phyloP scores from a whole-genome alignment of 208 protist species.

The Endotrypanum monterogeii region DNA sequence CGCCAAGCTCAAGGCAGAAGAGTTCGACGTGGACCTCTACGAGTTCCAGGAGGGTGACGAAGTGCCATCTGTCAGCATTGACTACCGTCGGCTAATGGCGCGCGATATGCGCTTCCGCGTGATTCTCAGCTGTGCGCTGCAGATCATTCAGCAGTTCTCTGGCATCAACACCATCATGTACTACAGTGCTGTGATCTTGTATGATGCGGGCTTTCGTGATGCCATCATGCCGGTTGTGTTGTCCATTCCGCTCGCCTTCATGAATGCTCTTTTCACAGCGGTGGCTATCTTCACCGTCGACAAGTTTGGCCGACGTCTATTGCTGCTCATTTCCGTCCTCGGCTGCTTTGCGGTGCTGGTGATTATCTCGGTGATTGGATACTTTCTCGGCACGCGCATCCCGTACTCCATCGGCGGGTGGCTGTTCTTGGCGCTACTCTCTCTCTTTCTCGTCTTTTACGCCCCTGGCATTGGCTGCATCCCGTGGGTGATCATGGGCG shows the following conservation, averaged over 20 bases:
- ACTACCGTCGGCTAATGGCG: conserved; percentile 59
- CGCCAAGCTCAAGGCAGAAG: conserved; percentile 51
- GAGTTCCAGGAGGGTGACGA: conserved; percentile 46
- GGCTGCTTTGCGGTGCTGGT: conserved; percentile 68
- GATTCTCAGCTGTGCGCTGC: conserved; percentile 79
- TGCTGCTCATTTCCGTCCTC: conserved; percentile 72
- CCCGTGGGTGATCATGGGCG: conserved; percentile 91
- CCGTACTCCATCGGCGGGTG: conserved; percentile 64
- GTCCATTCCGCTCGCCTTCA: conserved; percentile 84
- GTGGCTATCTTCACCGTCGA: conserved; percentile 85
- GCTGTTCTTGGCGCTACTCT: conserved; percentile 75
- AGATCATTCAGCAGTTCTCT: conserved; percentile 92
- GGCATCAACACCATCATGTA: conserved; percentile 96
- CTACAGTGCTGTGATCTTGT: conserved; percentile 90
- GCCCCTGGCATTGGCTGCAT: conserved; percentile 89
- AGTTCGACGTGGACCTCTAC: conserved; percentile 69
- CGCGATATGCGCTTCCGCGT: conserved; percentile 72
- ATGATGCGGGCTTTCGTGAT: conserved; percentile 78
- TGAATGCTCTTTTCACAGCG: conserved; percentile 87
- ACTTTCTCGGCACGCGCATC: conserved; percentile 59
- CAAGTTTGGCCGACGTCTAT: conserved; percentile 63
- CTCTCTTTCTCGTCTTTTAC: conserved; percentile 86
- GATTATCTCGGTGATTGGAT: conserved; percentile 63
- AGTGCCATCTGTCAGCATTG: conserved; percentile 41
- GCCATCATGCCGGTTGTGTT: conserved; percentile 79